Conservation (phyloP, 2,329 filamentous ascomycete genomes). For the Botrytis paeoniae region DNA sequence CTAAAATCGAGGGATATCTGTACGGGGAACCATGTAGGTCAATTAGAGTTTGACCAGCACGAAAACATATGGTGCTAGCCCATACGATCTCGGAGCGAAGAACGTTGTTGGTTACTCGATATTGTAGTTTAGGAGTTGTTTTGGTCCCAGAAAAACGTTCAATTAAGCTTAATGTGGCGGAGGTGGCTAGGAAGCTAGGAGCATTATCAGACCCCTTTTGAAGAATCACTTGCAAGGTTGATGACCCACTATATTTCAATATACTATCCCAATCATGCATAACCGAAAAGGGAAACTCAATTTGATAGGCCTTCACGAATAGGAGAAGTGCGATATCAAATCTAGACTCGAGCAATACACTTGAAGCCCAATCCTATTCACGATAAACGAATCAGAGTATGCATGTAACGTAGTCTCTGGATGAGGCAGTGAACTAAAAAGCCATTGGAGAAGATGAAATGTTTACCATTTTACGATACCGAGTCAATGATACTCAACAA, state of each 20-base stretch:
- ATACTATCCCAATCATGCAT: neutral
- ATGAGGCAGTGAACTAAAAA: neutral
- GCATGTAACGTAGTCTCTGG: neutral
- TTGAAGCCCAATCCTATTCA: neutral
- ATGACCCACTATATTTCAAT: neutral
- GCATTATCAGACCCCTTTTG: neutral
- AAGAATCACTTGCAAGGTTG: neutral
- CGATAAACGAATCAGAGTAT: neutral
- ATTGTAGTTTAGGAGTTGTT: neutral
- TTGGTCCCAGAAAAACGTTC: slow-evolving; percentile 5
- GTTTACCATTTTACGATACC: neutral
- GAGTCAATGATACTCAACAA: slow-evolving; percentile 1
- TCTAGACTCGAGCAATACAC: neutral
- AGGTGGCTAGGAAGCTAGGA: neutral
- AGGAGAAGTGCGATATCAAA: neutral
- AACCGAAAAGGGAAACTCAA: slow-evolving; percentile 2
- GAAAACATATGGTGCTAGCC: neutral
- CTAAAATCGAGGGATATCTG: neutral
- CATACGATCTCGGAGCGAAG: neutral
- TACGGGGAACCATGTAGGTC: neutral
- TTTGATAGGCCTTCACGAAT: neutral
- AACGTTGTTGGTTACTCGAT: neutral
- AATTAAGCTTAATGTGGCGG: slow-evolving; percentile 15
- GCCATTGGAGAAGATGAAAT: neutral
- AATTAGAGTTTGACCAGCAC: neutral